Evolutionary conservation across 140 eudicot genomes (phyloP), one percentile per base, ranked within the genome.

Genomic region (Erigeron philadelphicus): DNA sequence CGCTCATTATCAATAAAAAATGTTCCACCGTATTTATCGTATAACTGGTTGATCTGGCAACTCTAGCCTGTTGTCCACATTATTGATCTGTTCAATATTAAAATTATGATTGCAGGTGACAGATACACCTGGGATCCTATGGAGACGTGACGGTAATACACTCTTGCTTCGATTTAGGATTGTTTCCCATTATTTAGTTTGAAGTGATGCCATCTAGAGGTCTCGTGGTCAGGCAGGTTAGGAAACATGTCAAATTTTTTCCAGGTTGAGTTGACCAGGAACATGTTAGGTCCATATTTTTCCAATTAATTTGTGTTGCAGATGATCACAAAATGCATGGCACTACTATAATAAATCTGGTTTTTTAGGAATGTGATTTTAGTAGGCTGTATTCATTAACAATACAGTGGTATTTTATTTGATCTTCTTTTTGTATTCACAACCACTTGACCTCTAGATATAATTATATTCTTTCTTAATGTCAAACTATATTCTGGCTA

Each of bases 51-150:
- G 58, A 16, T 6, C 58, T 53, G 18, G 58, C 58, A n/a, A 16
- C 58, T 53, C 18, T 21, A 53, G 58, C 25, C 9, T 53, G 23
- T n/a, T 53, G 21, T 53, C 58, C 25, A 16, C 16, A n/a, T 31
- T 41, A 18, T 35, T 71, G n/a, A 5, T 45, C 46, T 71, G 16
- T 11, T 12, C n/a, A 12, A 8, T 23, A 5, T 48, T 78, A 18
- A 79, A 47, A 41, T 38, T 57, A 52, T 91, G 55, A 41, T 69
- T 78, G 61, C 88, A 92, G 98, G 98, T 92, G 67, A 92, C 98
- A 11, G 98, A 92, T 76, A 92, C 98, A 56, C 98, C 98, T 63
- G 98, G 98, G 65, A 81, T 92, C 50, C 77, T 92, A 66, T 68
- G 89, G 70, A 81, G 98, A 75, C 76, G 72, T 80, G 98, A 92